A percentile compares a stretch with the other conserved stretches of the same genome.
phyloP scores from a whole-genome alignment of 2,329 filamentous ascomycete species.

The Zymoseptoria crescenta region DNA sequence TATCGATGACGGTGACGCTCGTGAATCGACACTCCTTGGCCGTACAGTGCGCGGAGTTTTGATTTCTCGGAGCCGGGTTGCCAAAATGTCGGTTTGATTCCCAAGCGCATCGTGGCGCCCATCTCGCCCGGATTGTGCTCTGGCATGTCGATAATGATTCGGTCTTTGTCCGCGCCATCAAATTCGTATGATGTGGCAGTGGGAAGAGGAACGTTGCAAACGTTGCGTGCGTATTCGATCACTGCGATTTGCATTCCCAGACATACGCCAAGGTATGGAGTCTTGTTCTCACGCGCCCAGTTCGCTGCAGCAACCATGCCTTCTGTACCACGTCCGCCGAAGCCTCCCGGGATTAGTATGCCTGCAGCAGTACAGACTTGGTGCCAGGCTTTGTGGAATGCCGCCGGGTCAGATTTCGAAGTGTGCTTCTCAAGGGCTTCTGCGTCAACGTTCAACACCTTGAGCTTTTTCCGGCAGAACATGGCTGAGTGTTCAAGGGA shows the following conservation, averaged over 20 bases:
- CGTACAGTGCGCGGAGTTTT: conserved; percentile 68
- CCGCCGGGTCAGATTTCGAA: conserved; percentile 55
- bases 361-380: conserved; percentile 63
- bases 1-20: conserved; percentile 86
- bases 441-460: conserved; percentile 77
- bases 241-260: conserved; percentile 90
- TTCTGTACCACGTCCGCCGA: conserved; percentile 72
- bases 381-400: conserved; percentile 76
- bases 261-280: conserved; percentile 82
- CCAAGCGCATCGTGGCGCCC: conserved; percentile 82
- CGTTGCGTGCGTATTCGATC: conserved; percentile 74
- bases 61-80: conserved; percentile 70
- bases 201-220: conserved; percentile 52
- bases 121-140: conserved; percentile 69
- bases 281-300: conserved; percentile 75
- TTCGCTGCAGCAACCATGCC: conserved; percentile 86
- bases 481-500: conserved; percentile 87
- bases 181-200: conserved; percentile 52
- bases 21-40: conserved; percentile 38
- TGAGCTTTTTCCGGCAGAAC: conserved; percentile 70
- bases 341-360: conserved; percentile 66
- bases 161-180: conserved; percentile 53
- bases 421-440: conserved; percentile 68
- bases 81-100: conserved; percentile 66
- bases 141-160: conserved; percentile 85